Evolutionary conservation across 75 land plant species (phyloP).

Genomic region (Pinus taeda): DNA sequence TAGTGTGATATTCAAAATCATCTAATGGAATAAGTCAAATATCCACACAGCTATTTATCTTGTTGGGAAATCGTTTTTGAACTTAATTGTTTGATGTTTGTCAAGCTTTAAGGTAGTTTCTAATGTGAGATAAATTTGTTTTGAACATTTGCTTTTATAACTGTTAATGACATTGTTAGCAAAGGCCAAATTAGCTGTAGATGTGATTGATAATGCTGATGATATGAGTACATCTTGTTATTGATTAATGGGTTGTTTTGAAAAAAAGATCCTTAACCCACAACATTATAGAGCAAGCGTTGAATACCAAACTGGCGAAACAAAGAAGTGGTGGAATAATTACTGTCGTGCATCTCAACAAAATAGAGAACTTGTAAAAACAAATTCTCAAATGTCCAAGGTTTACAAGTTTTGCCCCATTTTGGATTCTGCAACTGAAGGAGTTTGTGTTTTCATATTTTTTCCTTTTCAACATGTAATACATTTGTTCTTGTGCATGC

Average conservation of each 20-base stretch:
- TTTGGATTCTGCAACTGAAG: neutral
- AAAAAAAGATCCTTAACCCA: neutral
- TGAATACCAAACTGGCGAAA: neutral
- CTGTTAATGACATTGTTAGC: neutral
- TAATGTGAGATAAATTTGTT: neutral
- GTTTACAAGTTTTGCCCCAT: neutral
- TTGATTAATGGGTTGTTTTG: neutral
- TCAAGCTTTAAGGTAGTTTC: neutral
- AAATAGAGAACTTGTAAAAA: neutral
- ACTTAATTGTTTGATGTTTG: neutral
- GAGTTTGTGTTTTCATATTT: neutral
- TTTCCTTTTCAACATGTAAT: neutral
- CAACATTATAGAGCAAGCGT: neutral
- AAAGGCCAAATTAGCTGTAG: neutral
- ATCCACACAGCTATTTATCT: neutral
- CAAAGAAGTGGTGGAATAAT: slow-evolving; percentile 8
- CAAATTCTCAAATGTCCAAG: neutral
- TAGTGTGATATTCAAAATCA: neutral
- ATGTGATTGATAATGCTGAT: neutral
- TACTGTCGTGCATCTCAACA: neutral
- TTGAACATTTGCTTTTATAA: neutral
- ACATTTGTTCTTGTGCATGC: neutral
- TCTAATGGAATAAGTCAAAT: neutral
- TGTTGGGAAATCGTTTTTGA: neutral
- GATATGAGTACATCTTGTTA: neutral